Percentiles rank a stretch among this genome's conserved stretches.
Conservation (phyloP, 768 basidiomycete species). For the Tylopilus subfusipes region DNA sequence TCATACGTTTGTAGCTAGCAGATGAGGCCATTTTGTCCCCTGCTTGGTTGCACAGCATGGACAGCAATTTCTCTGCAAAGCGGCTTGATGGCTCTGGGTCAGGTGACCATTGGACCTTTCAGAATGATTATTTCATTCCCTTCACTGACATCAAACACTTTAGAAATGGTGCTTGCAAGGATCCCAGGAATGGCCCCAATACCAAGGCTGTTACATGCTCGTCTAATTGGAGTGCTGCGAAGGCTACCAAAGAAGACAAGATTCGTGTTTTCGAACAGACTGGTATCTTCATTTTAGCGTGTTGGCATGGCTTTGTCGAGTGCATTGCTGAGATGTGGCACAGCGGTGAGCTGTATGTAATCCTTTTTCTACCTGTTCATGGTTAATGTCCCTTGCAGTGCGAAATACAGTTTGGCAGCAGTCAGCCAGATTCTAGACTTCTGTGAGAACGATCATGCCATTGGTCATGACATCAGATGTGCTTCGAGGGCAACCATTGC, state of each 20-base stretch:
- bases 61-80: not conserved
- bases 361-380: too few species aligned
- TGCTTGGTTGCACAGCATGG: not conserved
- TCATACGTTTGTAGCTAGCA: not conserved
- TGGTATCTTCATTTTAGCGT: not conserved
- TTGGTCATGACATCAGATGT: not conserved
- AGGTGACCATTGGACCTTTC: not conserved
- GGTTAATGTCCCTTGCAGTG: not conserved
- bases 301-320: not conserved
- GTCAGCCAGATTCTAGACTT: not conserved
- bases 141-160: not conserved
- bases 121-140: not conserved
- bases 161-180: not conserved
- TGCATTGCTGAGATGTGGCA: not conserved
- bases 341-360: not conserved
- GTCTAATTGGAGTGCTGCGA: not conserved
- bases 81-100: not conserved
- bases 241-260: not conserved
- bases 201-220: not conserved
- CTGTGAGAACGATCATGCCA: not conserved
- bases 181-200: too few species aligned
- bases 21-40: not conserved
- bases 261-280: not conserved
- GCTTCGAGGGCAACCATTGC: not conserved
- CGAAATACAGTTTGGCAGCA: not conserved